These are phyloP conservation scores for Trichoderma lentiforme DNA, from an alignment of 2,329 filamentous ascomycete genomes.

Conservation along the genomic window DNA sequence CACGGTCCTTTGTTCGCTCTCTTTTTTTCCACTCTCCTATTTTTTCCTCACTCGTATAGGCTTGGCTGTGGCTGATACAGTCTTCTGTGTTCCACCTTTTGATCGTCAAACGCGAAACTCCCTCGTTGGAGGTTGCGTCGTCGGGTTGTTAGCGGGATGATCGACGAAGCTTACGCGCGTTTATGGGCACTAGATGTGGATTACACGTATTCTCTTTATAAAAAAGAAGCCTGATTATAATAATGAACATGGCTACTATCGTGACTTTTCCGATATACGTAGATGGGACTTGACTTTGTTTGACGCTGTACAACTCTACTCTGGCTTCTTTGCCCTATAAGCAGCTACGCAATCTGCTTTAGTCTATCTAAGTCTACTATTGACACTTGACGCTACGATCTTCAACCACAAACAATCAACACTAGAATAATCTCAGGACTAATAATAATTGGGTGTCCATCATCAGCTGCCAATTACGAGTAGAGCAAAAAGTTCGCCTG, in stretches of 20 bases:
- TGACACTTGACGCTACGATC: not conserved
- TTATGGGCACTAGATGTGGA: not conserved
- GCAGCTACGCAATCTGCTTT: not conserved
- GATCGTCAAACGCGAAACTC: not conserved
- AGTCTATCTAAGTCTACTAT: not conserved
- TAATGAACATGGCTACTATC: not conserved
- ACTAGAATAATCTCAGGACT: not conserved
- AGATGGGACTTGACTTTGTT: not conserved
- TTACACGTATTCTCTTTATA: not conserved
- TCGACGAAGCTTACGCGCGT: conserved; percentile 2
- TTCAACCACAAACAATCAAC: not conserved
- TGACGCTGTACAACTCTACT: not conserved
- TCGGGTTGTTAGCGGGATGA: not conserved
- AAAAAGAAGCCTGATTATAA: not conserved
- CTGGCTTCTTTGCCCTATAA: not conserved
- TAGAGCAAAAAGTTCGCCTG: not conserved
- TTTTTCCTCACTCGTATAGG: too few species aligned
- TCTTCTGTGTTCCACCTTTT: not conserved
- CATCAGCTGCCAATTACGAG: not conserved
- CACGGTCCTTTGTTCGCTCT: not conserved
- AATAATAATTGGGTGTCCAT: not conserved
- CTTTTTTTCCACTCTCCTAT: not conserved
- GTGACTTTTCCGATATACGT: not conserved
- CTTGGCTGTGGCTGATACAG: not conserved
- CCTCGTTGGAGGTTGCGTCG: not conserved